Evolutionary conservation across 495 filamentous ascomycete genomes (phyloP), one percentile per base, ranked within the genome.

Genomic region (Alectoria sarmentosa): DNA sequence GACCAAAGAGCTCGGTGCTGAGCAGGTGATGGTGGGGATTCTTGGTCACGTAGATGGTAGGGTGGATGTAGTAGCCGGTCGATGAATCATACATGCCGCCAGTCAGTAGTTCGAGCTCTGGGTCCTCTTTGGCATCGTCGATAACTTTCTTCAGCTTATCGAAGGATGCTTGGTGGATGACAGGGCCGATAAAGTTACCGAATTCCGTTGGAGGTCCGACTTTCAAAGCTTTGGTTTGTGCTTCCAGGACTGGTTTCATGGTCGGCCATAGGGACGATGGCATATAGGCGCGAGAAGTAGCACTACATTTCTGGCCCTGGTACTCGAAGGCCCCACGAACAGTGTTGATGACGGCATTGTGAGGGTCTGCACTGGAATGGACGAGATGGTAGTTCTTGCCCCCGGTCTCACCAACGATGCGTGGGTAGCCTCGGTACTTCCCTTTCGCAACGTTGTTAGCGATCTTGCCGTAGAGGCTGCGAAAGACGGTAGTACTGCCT

Each of bases 361-460:
- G 74, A 55, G 91, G 69, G 67, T 94, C 88, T 42, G 91, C 90
- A 6, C 83, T 86, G 9, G 78, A 65, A 72, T 95, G 90, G 54
- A 96, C 73, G 46, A 96, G 78, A 76, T 93, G 91, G 80, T 92
- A 96, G 76, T 96, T 96, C 84, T 96, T 96, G 66, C 91, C 91
- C 64, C 90, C 89, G 4, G 91, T 94, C 79, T 95, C 90, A 62
- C 86, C 90, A 21, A 93, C 89, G 39, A 94, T 84, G 65, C 90
- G 84, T 19, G 90, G 90, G 76, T 91, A 95, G 54, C 84, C 82
- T 62, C 80, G 78, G 72, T 92, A 95, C 26, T 77, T 79, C 56
- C 83, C 86, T 66, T 87, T 84, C 7, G 82, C 84, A 32, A 91
- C 80, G 28, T 86, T 88, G 46, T 80, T 75, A 3, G 88, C 87